phyloP scores from a whole-genome alignment of 805 yeast genomes.

The Soucietia sequanensis region DNA sequence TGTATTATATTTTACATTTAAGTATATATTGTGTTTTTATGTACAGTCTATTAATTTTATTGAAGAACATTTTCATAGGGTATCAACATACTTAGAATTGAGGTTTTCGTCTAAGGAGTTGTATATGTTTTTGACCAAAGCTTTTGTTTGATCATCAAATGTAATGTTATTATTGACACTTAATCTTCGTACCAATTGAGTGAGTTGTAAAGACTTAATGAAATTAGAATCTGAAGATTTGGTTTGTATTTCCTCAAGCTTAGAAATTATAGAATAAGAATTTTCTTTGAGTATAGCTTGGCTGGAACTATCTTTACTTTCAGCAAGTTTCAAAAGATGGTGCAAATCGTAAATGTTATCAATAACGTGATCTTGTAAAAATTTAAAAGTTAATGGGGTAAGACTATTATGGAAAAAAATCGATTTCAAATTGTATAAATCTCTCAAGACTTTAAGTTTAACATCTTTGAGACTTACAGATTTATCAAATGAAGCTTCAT shows the following conservation, averaged over 20 bases:
- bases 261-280: constrained; percentile 17
- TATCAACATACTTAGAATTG: constrained; percentile 3
- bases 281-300: constrained; percentile 12
- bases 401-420: constrained; percentile 24
- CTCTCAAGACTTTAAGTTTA: constrained; percentile 12
- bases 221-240: constrained; percentile 5
- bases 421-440: constrained; percentile 24
- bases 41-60: too few species aligned
- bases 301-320: constrained; percentile 4
- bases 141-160: constrained; percentile 5
- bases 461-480: too few species aligned
- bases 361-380: constrained; percentile 20
- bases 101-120: neutral
- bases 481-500: too few species aligned
- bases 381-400: constrained; percentile 14
- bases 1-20: too few species aligned
- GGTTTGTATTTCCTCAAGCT: constrained; percentile 14
- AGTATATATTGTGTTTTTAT: too few species aligned
- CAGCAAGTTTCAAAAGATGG: constrained; percentile 22
- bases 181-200: constrained; percentile 20
- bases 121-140: constrained; percentile 2
- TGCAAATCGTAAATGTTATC: constrained; percentile 24
- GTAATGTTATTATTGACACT: constrained; percentile 7
- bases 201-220: constrained; percentile 14
- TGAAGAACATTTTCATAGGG: too few species aligned